Evolutionary conservation across 1,284 basidiomycete species (phyloP), one percentile per base, ranked within the genome.

Genomic region (Abortiporus biennis): DNA sequence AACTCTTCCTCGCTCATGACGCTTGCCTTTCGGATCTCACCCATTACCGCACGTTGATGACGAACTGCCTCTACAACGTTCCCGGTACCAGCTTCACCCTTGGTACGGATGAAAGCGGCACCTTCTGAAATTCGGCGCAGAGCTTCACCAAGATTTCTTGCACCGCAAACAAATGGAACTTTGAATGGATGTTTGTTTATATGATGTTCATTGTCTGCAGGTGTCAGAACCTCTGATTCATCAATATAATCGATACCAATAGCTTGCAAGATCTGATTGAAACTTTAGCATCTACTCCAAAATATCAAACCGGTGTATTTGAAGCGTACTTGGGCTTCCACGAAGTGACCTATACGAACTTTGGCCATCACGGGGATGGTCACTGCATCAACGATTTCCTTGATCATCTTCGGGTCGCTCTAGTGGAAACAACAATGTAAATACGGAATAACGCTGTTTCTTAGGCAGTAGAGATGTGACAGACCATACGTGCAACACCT

Each of bases 221-320:
- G 92, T 0, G 96, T 97, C 46, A 99, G 75, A 37, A 99, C 96
- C 67, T 98, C 95, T 13, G 85, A 92, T 67, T 92, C 92, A 65
- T 99, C 96, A 54, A 99, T 96, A 67, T 98, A 99, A 69, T 99
- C 95, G 40, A 97, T 87, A 8, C 95, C 94, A 58, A 97, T 77
- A 16, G 83, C 78, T 76, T 98, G 92, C 24, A 98, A 70, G 57
- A 99, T 96, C 85, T 94, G 61, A 23, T 30, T 17, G 25, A 37
- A 37, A 16, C 12, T 37, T 19, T 35, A 35, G 17, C 17, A 12
- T 12, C 11, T 8, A 12, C 17, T 16, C 33, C 35, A 45, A n/a
- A 32, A 35, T 23, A 32, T 6, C 23, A 9, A 15, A 16, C 3
- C 13, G 19, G 32, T 36, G 8, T 23, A 5, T n/a, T 12, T 39